Base-by-base conservation (phyloP, 192 early-diverging fungal species). In the Haplosporangium gracile region DNA sequence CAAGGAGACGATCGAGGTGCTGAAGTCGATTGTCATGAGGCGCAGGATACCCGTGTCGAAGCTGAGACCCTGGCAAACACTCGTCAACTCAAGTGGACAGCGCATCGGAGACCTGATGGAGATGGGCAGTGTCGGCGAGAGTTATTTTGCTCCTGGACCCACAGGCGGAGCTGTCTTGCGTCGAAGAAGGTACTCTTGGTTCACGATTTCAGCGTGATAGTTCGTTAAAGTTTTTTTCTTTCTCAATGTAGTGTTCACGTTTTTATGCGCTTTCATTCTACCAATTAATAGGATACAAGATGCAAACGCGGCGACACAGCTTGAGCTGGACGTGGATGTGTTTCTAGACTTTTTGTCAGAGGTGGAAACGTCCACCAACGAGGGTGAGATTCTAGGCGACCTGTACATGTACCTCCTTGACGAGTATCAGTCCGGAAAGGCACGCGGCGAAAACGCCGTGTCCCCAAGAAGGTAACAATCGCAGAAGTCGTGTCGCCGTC, bases 321-420 rank as follows among this genome's bases (percentile, higher is more conserved):
- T 90, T 24, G 80, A 84, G 18, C 76, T 95, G n/a, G 91, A 95
- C 26, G 88, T 93, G 1, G 90, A 93, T 69, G 80, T 88, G 7
- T 93, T 97, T 72, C 71, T 97, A 20, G 91, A 94, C 18, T 92
- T 98, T 69, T 78, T 97, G 47, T 81, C 87, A 36, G 81, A 82
- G 0, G 74, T 93, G 0, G 89, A 93, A 45, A 45, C 83, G 2
- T 60, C 81, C 0, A 70, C 68, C 7, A 53, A 72, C 38, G 90
- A 93, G 70, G 87, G 91, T 1, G 89, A 90, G 29, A 77, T 97
- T 1, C 76, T 91, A 2, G 95, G 95, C 36, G 95, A 93, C 60
- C 87, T 97, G 26, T 97, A 96, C 80, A 90, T 97, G 75, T 91
- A 90, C 70, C 80, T 97, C 40, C 77, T 97, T 68, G 94, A 95